Evolutionary conservation across 192 early-diverging fungal species (phyloP).

Genomic region (Phycomyces nitens): DNA sequence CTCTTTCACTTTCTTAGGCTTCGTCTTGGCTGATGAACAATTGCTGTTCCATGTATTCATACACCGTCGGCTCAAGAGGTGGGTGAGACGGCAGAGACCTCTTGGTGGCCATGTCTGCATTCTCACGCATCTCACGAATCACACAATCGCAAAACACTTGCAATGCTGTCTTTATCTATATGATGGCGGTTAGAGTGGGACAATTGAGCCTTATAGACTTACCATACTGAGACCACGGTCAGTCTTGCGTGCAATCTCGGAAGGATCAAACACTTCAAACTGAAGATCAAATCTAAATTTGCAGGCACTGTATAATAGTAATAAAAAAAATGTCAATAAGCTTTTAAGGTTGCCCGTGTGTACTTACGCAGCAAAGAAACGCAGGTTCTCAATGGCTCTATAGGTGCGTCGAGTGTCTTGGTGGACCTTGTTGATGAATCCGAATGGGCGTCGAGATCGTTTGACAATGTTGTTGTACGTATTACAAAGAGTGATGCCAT

Average conservation of each 20-base stretch:
- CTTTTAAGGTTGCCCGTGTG: neutral
- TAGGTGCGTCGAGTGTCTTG: conserved; percentile 50
- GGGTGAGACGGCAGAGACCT: neutral
- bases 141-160: conserved; percentile 25
- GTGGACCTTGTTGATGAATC: conserved; percentile 54
- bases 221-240: conserved; percentile 38
- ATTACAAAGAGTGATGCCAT: conserved; percentile 49
- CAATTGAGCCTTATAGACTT: conserved; percentile 7
- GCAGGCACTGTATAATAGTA: conserved; percentile 47
- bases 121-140: conserved; percentile 18
- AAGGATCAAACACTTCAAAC: conserved; percentile 44
- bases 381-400: conserved; percentile 53
- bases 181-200: neutral
- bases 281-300: conserved; percentile 53
- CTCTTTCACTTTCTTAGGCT: neutral
- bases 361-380: conserved; percentile 56
- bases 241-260: conserved; percentile 49
- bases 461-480: conserved; percentile 50
- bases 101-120: conserved; percentile 11
- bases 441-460: conserved; percentile 52
- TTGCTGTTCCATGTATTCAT: conserved; percentile 3
- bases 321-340: neutral
- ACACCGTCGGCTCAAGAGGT: neutral
- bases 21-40: conserved; percentile 5
- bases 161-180: conserved; percentile 13